Conservation (phyloP, 169 alveolate species). For the Cryptosporidium canis region DNA sequence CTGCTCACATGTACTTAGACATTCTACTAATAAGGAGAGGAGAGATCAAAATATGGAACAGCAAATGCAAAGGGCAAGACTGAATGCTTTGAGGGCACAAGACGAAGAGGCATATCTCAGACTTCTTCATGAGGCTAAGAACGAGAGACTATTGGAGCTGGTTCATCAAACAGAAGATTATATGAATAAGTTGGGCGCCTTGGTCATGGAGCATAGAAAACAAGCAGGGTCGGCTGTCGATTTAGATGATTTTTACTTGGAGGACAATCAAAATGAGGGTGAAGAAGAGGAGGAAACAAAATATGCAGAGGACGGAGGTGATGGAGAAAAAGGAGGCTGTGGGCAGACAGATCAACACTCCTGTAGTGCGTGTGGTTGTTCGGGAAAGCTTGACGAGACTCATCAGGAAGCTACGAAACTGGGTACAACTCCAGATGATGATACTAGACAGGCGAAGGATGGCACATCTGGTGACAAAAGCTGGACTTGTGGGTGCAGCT, state of each 20-base stretch:
- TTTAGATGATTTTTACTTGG: not conserved
- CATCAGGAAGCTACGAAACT: not conserved
- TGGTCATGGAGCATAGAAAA: slow-evolving; percentile 87
- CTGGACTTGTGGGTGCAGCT: not conserved
- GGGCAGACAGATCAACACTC: not conserved
- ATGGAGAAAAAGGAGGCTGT: not conserved
- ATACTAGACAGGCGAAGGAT: not conserved
- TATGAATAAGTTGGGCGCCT: slow-evolving; percentile 90
- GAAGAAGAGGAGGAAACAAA: slow-evolving; percentile 11
- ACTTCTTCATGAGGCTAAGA: slow-evolving; percentile 90
- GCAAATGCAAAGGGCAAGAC: slow-evolving; percentile 77
- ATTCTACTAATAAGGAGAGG: slow-evolving; percentile 47
- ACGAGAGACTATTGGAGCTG: slow-evolving; percentile 89
- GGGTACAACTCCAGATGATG: not conserved
- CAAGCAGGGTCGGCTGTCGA: slow-evolving; percentile 73
- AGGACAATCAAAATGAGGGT: slow-evolving; percentile 4
- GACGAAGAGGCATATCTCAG: slow-evolving; percentile 91
- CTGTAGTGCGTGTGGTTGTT: slow-evolving; percentile 9
- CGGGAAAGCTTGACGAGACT: not conserved
- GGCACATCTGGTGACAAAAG: not conserved
- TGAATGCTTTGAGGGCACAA: slow-evolving; percentile 86
- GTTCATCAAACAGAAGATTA: slow-evolving; percentile 93
- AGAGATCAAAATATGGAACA: slow-evolving; percentile 67
- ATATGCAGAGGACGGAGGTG: no score
- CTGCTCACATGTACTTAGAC: slow-evolving; percentile 62